These are phyloP conservation scores for Citrus glauca DNA, from an alignment of 345 rosid species.

Conservation along the genomic window DNA sequence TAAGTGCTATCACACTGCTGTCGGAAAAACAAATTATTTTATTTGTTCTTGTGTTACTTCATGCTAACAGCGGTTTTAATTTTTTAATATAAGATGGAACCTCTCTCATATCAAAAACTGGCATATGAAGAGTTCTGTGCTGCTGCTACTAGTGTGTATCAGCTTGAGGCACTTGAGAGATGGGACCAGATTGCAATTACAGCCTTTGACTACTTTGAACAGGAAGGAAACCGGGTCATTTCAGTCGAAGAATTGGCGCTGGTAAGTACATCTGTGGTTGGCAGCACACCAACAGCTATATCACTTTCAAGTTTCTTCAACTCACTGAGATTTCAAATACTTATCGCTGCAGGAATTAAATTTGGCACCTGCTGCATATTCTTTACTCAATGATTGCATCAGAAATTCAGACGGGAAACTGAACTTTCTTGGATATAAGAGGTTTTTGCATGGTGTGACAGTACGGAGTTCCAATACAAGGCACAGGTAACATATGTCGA, in stretches of 20 bases:
- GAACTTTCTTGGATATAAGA: conserved; percentile 67
- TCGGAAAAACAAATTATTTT: background rate
- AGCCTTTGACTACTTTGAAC: conserved; percentile 82
- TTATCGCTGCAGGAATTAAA: conserved; percentile 50
- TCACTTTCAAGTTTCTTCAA: background rate
- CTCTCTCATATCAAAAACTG: conserved; percentile 61
- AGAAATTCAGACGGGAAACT: conserved; percentile 59
- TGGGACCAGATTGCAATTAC: conserved; percentile 76
- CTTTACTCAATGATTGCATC: conserved; percentile 53
- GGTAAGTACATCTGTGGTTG: conserved; percentile 33
- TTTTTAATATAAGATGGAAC: conserved; percentile 57
- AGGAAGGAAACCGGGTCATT: conserved; percentile 76
- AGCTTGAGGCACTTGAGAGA: conserved; percentile 77
- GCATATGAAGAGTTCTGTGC: conserved; percentile 91
- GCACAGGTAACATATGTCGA: conserved; percentile 29
- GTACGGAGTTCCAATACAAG: conserved; percentile 53
- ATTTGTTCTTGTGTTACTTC: background rate
- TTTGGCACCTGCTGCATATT: conserved; percentile 47
- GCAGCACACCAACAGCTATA: background rate
- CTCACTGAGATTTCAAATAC: background rate
- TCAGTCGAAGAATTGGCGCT: conserved; percentile 71
- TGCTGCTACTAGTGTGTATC: conserved; percentile 77
- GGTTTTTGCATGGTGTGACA: conserved; percentile 77
- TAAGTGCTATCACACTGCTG: background rate
- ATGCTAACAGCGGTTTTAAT: conserved; percentile 1